Evolutionary conservation across 176 grass and related monocot species (phyloP).

Genomic region (Carex kokanica): DNA sequence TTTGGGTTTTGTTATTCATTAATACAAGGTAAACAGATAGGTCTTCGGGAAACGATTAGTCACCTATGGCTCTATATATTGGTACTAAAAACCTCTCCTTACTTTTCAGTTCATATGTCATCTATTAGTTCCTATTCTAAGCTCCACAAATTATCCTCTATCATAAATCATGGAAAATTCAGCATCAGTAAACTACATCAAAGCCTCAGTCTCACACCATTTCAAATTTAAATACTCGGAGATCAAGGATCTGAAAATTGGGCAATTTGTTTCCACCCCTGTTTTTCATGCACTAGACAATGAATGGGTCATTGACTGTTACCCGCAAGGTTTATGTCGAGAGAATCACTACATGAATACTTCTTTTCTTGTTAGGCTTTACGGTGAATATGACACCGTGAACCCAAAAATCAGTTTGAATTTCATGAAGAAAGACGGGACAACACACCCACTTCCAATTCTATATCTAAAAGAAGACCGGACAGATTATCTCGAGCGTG

Average conservation of each 20-base stretch:
- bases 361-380: background rate
- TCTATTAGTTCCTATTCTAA: too few species aligned
- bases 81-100: too few species aligned
- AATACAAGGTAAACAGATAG: too few species aligned
- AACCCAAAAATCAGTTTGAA: background rate
- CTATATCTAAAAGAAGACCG: background rate
- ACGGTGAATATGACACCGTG: background rate
- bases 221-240: background rate
- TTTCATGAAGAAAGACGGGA: background rate
- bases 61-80: too few species aligned
- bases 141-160: too few species aligned
- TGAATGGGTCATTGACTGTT: background rate
- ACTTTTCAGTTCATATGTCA: too few species aligned
- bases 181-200: background rate
- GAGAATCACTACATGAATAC: background rate
- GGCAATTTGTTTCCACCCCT: slow-evolving; percentile 1
- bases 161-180: background rate
- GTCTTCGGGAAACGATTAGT: too few species aligned
- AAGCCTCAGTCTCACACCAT: background rate
- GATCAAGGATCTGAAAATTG: background rate
- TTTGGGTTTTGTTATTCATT: too few species aligned
- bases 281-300: background rate
- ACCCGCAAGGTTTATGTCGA: background rate
- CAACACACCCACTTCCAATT: background rate
- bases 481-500: background rate